These are phyloP conservation scores for Ophiocordyceps camponoti-rufipedis DNA, from an alignment of 2,329 filamentous ascomycete genomes.

Conservation along the genomic window DNA sequence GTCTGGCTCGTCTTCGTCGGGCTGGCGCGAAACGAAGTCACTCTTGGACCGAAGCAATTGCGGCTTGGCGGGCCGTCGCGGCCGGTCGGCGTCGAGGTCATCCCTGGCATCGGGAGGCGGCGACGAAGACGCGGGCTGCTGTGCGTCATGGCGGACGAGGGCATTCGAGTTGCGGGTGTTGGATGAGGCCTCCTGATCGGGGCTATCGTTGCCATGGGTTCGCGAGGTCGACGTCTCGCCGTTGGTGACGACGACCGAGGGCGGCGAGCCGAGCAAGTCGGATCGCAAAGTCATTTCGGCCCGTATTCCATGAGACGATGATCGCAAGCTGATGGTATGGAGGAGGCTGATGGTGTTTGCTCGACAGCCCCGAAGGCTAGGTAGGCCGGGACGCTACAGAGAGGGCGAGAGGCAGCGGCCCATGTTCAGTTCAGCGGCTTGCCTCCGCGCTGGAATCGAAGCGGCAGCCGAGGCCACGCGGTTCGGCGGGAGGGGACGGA, in stretches of 20 bases:
- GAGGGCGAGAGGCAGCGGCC: constrained; percentile 1
- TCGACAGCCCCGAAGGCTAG: constrained; percentile 2
- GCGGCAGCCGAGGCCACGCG: not conserved
- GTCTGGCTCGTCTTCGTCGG: constrained; percentile 19
- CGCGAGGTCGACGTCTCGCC: constrained; percentile 13
- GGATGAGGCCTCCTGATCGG: constrained; percentile 10
- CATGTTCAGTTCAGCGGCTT: not conserved
- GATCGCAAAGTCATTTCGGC: constrained; percentile 15
- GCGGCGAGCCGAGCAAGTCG: constrained; percentile 13
- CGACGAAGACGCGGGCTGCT: constrained; percentile 1
- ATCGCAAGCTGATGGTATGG: constrained; percentile 5
- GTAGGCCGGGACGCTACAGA: constrained; percentile 1
- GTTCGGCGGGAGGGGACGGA: not conserved
- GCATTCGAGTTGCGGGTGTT: constrained; percentile 23
- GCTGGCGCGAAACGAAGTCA: constrained; percentile 27
- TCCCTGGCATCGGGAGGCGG: constrained; percentile 9
- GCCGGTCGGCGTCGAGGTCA: constrained; percentile 16
- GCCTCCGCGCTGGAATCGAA: not conserved
- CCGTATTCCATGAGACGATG: constrained; percentile 7
- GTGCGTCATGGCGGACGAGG: constrained; percentile 22
- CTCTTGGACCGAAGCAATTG: constrained; percentile 38
- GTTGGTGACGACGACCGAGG: constrained; percentile 10
- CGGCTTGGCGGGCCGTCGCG: constrained; percentile 25
- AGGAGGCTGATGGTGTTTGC: constrained; percentile 4
- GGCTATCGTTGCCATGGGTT: constrained; percentile 10